Evolutionary conservation across 176 grass and related monocot species (phyloP).

Genomic region (Zea luxurians): DNA sequence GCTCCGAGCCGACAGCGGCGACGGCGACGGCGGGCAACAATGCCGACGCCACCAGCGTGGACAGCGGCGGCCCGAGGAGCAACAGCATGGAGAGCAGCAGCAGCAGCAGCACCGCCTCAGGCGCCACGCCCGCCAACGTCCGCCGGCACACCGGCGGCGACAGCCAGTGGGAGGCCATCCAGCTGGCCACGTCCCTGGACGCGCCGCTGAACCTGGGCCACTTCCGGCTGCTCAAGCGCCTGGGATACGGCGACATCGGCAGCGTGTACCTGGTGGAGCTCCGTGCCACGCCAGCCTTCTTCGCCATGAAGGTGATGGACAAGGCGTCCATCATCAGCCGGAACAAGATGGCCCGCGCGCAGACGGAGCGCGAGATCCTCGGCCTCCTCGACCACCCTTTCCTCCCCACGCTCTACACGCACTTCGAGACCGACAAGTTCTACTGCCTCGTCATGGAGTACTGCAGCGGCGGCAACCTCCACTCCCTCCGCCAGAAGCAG

Average conservation of each 20-base stretch:
- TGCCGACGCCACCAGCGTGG: slow-evolving; percentile 2
- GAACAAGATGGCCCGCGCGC: slow-evolving; percentile 54
- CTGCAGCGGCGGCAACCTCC: slow-evolving; percentile 50
- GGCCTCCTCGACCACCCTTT: slow-evolving; percentile 49
- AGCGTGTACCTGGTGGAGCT: slow-evolving; percentile 96
- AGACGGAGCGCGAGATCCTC: slow-evolving; percentile 60
- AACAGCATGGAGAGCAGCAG: slow-evolving; percentile 48
- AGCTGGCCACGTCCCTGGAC: slow-evolving; percentile 36
- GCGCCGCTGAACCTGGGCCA: slow-evolving; percentile 56
- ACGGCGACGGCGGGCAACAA: not conserved
- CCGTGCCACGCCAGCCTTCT: slow-evolving; percentile 48
- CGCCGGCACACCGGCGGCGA: slow-evolving; percentile 58
- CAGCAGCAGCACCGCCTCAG: not conserved
- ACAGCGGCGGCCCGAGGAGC: slow-evolving; percentile 43
- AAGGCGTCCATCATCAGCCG: slow-evolving; percentile 54
- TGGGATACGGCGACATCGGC: slow-evolving; percentile 95
- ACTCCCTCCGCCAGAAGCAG: slow-evolving; percentile 52
- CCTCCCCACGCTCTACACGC: slow-evolving; percentile 43
- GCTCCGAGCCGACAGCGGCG: not conserved
- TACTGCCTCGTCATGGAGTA: slow-evolving; percentile 47
- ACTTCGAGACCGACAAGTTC: slow-evolving; percentile 47
- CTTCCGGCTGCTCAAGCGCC: slow-evolving; percentile 83
- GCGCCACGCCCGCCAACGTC: slow-evolving; percentile 17
- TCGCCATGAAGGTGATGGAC: slow-evolving; percentile 70
- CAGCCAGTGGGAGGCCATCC: slow-evolving; percentile 58